Percentiles rank a stretch among this genome's conserved stretches.
phyloP scores from a whole-genome alignment of 805 yeast species.

The Kluyveromyces siamensis region DNA sequence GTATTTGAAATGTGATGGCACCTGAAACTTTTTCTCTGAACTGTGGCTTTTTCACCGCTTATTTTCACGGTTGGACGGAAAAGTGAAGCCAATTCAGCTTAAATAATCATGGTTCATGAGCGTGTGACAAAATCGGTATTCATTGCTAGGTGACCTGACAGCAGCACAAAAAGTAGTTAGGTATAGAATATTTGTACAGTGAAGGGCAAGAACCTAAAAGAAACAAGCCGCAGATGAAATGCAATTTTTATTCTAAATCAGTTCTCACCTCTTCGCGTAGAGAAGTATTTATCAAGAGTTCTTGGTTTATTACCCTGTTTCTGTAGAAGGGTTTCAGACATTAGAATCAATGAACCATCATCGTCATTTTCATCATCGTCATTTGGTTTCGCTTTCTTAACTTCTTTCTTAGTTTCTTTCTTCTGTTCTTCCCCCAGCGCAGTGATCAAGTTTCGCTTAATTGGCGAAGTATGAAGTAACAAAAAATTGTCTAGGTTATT shows the following conservation, averaged over 20 bases:
- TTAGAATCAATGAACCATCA: conserved; percentile 13
- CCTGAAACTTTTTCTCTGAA: not conserved
- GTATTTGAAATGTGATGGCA: not conserved
- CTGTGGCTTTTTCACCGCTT: not conserved
- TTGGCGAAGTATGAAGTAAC: not conserved
- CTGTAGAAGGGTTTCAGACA: conserved; percentile 9
- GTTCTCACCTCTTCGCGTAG: not conserved
- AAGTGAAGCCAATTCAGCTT: not conserved
- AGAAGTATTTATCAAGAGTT: not conserved
- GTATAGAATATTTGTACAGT: no score
- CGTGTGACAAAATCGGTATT: not conserved
- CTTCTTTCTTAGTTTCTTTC: not conserved
- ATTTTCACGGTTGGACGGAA: not conserved
- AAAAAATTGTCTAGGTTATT: not conserved
- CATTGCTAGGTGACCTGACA: no score
- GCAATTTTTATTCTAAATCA: not conserved
- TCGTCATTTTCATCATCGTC: conserved; percentile 5
- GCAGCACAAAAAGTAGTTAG: no score
- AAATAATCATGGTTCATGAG: not conserved
- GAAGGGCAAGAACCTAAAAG: no score
- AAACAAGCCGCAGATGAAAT: not conserved
- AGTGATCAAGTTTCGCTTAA: not conserved
- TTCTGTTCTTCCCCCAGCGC: not conserved
- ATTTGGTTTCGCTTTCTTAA: not conserved
- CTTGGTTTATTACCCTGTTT: not conserved